Percentiles rank a stretch among this genome's conserved stretches.
These are phyloP conservation scores for Micractinium conductrix DNA, from an alignment of 139 green algal genomes.

Conservation along the genomic window DNA sequence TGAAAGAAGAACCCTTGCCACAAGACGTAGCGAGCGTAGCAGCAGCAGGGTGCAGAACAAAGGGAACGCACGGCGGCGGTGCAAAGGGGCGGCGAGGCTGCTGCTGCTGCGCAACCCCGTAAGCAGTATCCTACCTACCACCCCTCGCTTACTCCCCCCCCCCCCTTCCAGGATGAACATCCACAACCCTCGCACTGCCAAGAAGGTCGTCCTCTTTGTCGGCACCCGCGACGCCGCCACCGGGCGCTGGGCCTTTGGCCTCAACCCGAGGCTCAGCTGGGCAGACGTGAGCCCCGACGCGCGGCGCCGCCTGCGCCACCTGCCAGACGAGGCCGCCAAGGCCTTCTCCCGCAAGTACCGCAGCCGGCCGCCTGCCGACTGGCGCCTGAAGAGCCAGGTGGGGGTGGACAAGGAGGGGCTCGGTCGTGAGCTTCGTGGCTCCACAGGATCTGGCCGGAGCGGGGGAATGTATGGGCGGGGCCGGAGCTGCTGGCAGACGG, in stretches of 20 bases:
- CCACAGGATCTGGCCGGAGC: too few species aligned
- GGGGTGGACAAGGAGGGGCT: not conserved
- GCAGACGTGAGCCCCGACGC: slow-evolving; percentile 57
- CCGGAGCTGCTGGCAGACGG: too few species aligned
- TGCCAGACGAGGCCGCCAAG: slow-evolving; percentile 52
- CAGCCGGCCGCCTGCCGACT: slow-evolving; percentile 31
- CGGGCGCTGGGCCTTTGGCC: slow-evolving; percentile 49
- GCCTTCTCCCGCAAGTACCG: slow-evolving; percentile 62
- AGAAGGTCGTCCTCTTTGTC: slow-evolving; percentile 59
- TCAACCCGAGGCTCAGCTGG: slow-evolving; percentile 59
- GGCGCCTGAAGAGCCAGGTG: slow-evolving; percentile 48
- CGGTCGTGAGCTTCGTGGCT: too few species aligned
- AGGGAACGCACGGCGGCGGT: too few species aligned
- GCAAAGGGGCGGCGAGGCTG: too few species aligned
- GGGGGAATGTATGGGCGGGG: too few species aligned
- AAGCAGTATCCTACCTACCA: too few species aligned
- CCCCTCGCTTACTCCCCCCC: not conserved
- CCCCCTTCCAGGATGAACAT: not conserved
- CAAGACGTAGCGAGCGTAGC: too few species aligned
- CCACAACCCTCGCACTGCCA: slow-evolving; percentile 55
- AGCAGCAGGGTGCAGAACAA: too few species aligned
- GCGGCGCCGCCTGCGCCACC: slow-evolving; percentile 50
- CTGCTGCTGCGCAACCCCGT: too few species aligned
- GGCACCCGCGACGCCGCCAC: slow-evolving; percentile 21
- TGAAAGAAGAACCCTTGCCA: too few species aligned